phyloP scores from a whole-genome alignment of 2,329 filamentous ascomycete genomes.

The Xylariaceae sp. region DNA sequence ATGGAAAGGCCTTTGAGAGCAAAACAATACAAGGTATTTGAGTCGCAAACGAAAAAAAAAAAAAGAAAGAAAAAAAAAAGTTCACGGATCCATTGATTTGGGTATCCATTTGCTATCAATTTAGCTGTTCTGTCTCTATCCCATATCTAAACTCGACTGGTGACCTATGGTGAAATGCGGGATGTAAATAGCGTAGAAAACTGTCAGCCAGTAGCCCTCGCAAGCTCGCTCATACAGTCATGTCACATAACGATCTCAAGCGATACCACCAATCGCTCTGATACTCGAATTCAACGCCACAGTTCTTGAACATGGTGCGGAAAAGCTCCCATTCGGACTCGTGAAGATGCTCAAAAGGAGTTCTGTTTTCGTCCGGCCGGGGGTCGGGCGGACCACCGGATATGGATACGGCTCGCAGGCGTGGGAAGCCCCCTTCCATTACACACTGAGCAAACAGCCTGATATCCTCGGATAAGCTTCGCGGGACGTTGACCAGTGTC shows the following conservation, averaged over 20 bases:
- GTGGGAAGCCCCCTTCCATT: conserved; percentile 13
- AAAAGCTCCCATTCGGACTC: conserved; percentile 16
- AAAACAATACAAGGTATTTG: conserved; percentile 13
- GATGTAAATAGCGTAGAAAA: neutral
- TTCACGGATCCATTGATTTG: neutral
- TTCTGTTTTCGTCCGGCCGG: conserved; percentile 5
- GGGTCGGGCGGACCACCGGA: conserved; percentile 13
- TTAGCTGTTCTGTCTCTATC: conserved; percentile 1
- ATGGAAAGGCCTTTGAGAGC: conserved; percentile 1
- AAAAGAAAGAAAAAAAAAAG: neutral
- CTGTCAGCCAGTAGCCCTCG: neutral
- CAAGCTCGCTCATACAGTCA: conserved; percentile 4
- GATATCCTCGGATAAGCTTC: conserved; percentile 15
- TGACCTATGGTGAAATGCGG: neutral
- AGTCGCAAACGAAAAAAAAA: neutral
- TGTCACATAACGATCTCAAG: conserved; percentile 17
- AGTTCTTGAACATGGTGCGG: conserved; percentile 11
- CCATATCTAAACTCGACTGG: neutral
- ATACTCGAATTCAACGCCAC: conserved; percentile 13
- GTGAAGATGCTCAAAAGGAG: conserved; percentile 5
- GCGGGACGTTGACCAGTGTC: conserved; percentile 17
- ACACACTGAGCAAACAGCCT: conserved; percentile 13
- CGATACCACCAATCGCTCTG: conserved; percentile 18
- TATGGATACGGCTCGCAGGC: conserved; percentile 14
- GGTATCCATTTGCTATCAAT: conserved; percentile 7